Base-by-base conservation (phyloP, 352 stramenopile species). In the Phytophthora gonapodyides region DNA sequence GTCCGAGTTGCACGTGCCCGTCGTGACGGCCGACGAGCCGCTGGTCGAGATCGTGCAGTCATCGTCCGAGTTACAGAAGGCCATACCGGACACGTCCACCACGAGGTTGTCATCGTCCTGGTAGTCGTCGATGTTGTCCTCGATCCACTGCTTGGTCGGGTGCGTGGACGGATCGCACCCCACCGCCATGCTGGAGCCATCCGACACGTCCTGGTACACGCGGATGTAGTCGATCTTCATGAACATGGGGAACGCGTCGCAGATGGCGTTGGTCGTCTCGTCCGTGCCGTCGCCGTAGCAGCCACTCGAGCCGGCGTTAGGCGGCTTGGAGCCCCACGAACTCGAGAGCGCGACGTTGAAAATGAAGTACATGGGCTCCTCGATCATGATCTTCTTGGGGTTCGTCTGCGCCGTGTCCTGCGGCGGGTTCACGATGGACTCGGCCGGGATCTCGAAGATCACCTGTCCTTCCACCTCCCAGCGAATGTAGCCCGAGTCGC, bases 301-400 rank as follows among this genome's bases (percentile, higher is more conserved):
- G 10, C 47, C 42, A 9, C 54, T 50, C 10, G 42, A 56, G 5
- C 61, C 67, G 16, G 73, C 57, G 42, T 82, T 82, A 3, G 76
- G 75, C 1, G 77, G 77, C n/a, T 57, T 71, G 5, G 77, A 65
- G 0, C 77, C 77, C 93, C 91, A 98, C 17, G 84, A 78, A 3
- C 67, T 84, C 10, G 85, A 93, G 11, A 98, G 64, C 1, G 93
- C 93, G 7, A 92, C 96, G 73, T 97, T 98, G 37, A 98, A 74
- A 13, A 98, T 79, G 53, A 98, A 66, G 61, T 96, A 97, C 78
- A 93, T 95, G 5, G 93, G 93, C 64, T 98, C 93, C 44, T 89
- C 78, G 5, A 96, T 79, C 73, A 98, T 97, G 59, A 83, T 85
- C 71, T 73, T 94, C 73, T 69, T 88, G 64, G 78, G 86, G 84